Evolutionary conservation across 2,329 filamentous ascomycete genomes (phyloP).

Genomic region (Lasiodiplodia sp.): DNA sequence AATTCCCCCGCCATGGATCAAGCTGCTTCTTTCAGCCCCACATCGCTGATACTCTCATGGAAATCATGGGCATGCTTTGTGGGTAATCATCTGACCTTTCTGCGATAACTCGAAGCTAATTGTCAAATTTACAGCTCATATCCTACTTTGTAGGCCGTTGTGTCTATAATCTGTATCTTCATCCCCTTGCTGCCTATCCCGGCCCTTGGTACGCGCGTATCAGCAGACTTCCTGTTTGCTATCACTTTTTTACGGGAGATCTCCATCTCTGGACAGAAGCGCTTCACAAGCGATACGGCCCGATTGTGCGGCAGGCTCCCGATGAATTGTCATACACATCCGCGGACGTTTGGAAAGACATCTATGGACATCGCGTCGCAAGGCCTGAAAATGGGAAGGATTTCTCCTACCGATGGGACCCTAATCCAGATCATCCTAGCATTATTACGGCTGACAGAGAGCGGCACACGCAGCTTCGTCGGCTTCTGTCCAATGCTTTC

Average conservation of each 20-base stretch:
- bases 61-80: not conserved
- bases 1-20: no score
- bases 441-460: conserved; percentile 24
- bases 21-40: no score
- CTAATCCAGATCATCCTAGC: not conserved
- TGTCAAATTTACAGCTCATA: conserved; percentile 2
- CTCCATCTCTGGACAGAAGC: conserved; percentile 35
- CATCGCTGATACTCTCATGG: not conserved
- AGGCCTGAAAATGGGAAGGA: conserved; percentile 39
- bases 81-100: not conserved
- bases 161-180: conserved; percentile 52
- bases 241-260: conserved; percentile 34
- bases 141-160: conserved; percentile 33
- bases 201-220: conserved; percentile 49
- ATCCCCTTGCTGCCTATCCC: conserved; percentile 53
- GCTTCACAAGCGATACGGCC: conserved; percentile 51
- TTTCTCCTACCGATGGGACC: not conserved
- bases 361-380: conserved; percentile 38
- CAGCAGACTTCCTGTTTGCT: conserved; percentile 35
- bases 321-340: conserved; percentile 49
- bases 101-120: not conserved
- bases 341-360: conserved; percentile 51
- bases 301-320: conserved; percentile 51
- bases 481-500: conserved; percentile 40
- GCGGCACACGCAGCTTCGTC: conserved; percentile 32